These are phyloP conservation scores for Scheffersomyces titani DNA, from an alignment of 1,139 yeast genomes.

Conservation along the genomic window DNA sequence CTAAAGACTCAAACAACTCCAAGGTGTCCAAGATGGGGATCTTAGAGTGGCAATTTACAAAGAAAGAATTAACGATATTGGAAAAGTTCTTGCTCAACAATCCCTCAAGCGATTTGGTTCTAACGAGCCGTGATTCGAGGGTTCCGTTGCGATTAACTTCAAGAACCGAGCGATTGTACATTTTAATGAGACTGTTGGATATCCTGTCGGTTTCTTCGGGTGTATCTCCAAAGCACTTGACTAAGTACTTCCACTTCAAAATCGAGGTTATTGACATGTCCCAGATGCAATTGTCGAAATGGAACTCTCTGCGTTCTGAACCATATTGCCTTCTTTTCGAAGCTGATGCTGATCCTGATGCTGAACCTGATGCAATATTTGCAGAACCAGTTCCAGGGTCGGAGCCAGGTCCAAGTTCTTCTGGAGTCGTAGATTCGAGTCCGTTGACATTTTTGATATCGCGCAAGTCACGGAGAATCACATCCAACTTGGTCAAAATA, in stretches of 20 bases:
- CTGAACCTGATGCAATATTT: background rate
- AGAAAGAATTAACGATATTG: conserved; percentile 30
- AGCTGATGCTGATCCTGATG: background rate
- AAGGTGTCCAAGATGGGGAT: conserved; percentile 35
- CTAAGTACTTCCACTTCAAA: conserved; percentile 36
- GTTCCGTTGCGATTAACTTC: conserved; percentile 6
- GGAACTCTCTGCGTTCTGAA: conserved; percentile 1
- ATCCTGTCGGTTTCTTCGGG: conserved; percentile 13
- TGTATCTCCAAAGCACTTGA: conserved; percentile 16
- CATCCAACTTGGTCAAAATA: conserved; percentile 32
- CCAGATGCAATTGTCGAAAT: conserved; percentile 33
- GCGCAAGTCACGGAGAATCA: conserved; percentile 28
- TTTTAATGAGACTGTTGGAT: conserved; percentile 14
- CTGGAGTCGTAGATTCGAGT: conserved; percentile 2
- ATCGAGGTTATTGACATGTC: conserved; percentile 41
- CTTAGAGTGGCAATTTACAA: conserved; percentile 37
- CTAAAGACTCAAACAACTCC: conserved; percentile 32
- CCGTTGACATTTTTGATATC: conserved; percentile 7
- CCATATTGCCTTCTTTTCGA: background rate
- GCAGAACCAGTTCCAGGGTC: background rate
- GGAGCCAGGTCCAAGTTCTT: background rate
- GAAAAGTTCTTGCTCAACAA: conserved; percentile 22
- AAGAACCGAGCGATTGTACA: conserved; percentile 16
- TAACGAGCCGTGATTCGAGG: conserved; percentile 17
- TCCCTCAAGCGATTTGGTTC: conserved; percentile 19